Percentiles rank a stretch among this genome's conserved stretches.
These are phyloP conservation scores for Entrophospora sp. DNA, from an alignment of 192 early-diverging fungal species.

Conservation along the genomic window DNA sequence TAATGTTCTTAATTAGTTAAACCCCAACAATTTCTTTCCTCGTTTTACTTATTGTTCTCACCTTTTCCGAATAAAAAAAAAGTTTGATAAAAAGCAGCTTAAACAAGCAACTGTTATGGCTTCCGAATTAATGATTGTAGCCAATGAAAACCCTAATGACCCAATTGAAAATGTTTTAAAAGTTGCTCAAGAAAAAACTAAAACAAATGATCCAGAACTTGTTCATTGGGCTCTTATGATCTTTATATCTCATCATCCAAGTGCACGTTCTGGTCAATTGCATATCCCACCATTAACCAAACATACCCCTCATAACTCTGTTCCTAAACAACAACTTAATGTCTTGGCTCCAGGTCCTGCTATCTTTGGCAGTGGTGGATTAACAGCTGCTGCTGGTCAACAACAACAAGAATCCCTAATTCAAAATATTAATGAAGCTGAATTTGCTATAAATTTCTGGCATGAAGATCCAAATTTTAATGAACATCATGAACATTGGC, in stretches of 20 bases:
- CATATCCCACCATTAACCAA: neutral
- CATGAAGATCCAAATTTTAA: neutral
- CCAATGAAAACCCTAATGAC: too few species aligned
- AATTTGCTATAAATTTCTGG: neutral
- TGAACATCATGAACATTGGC: slow-evolving; percentile 10
- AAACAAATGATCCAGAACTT: neutral
- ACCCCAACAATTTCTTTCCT: too few species aligned
- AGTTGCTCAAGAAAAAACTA: neutral
- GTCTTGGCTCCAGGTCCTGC: neutral
- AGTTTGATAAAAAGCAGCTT: too few species aligned
- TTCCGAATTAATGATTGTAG: too few species aligned
- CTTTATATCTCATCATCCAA: neutral
- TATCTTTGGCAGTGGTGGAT: too few species aligned
- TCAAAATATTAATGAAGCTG: neutral
- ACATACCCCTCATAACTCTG: neutral
- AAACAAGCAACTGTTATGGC: too few species aligned
- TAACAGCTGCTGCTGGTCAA: too few species aligned
- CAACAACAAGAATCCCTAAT: too few species aligned
- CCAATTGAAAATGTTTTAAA: neutral
- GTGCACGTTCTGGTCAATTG: neutral
- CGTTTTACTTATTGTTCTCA: too few species aligned
- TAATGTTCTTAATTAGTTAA: neutral
- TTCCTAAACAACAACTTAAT: neutral
- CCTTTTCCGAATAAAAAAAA: too few species aligned
- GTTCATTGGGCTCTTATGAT: neutral